These are phyloP conservation scores for Castanospermum australe DNA, from an alignment of 306 rosid species.

Conservation along the genomic window DNA sequence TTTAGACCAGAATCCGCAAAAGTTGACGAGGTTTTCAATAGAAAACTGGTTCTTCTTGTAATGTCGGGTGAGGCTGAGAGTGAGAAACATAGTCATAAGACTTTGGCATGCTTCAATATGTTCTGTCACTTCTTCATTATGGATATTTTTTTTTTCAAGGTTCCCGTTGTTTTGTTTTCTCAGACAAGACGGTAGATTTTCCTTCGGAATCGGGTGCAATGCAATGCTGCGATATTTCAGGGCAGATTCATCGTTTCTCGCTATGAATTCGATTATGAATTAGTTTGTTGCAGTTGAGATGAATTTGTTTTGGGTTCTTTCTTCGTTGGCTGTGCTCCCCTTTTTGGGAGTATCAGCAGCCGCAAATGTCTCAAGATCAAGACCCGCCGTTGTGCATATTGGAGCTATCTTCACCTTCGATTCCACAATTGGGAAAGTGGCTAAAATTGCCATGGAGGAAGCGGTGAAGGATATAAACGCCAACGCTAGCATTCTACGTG, in stretches of 20 bases:
- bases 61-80: not conserved
- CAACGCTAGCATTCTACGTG: conserved; percentile 56
- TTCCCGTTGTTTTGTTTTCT: not conserved
- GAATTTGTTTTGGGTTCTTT: conserved; percentile 39
- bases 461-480: conserved; percentile 87
- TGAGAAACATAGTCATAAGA: not conserved
- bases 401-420: conserved; percentile 80
- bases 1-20: not conserved
- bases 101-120: not conserved
- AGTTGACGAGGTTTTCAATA: not conserved
- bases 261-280: not conserved
- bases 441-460: conserved; percentile 77
- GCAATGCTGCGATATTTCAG: not conserved
- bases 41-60: not conserved
- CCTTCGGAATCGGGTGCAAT: not conserved
- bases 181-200: not conserved
- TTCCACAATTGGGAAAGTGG: conserved; percentile 75
- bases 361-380: conserved; percentile 31
- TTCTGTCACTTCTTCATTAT: not conserved
- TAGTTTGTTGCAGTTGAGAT: conserved; percentile 23
- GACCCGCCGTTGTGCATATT: conserved; percentile 58
- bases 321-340: conserved; percentile 30
- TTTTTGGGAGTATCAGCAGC: conserved; percentile 14
- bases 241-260: not conserved
- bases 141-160: not conserved